Conservation (phyloP, 164 flowering plant genomes). For the Akebia trifoliata region DNA sequence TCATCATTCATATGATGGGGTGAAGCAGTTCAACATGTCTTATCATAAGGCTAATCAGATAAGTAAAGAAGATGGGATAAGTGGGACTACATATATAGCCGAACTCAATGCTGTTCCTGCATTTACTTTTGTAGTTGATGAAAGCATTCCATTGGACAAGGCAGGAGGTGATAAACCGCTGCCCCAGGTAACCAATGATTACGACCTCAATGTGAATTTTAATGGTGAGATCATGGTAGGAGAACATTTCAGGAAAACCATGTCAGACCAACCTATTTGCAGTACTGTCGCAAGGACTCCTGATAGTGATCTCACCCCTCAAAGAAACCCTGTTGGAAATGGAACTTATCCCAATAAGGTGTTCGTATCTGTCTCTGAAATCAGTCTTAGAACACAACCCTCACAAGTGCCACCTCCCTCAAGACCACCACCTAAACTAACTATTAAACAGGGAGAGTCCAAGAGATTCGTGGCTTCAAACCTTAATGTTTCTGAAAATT, state of each 20-base stretch:
- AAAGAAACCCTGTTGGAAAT: slow-evolving; percentile 17
- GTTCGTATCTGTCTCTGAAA: slow-evolving; percentile 55
- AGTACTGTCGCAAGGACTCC: slow-evolving; percentile 13
- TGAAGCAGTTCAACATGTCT: slow-evolving; percentile 34
- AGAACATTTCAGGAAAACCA: slow-evolving; percentile 26
- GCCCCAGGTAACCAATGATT: slow-evolving; percentile 21
- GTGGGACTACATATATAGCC: slow-evolving; percentile 42
- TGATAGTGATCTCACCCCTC: slow-evolving; percentile 23
- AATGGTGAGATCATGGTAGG: slow-evolving; percentile 21
- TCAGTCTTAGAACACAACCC: slow-evolving; percentile 68
- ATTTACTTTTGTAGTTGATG: slow-evolving; percentile 44
- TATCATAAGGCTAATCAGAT: slow-evolving; percentile 33
- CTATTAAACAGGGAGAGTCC: slow-evolving; percentile 26
- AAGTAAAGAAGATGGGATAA: slow-evolving; percentile 25
- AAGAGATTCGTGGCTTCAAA: slow-evolving; percentile 18
- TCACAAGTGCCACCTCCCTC: slow-evolving; percentile 76
- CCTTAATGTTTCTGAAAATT: slow-evolving; percentile 19
- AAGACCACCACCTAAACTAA: slow-evolving; percentile 69
- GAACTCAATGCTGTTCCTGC: slow-evolving; percentile 47
- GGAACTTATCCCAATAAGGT: slow-evolving; percentile 20
- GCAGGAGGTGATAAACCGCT: slow-evolving; percentile 10
- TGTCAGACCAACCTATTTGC: slow-evolving; percentile 21
- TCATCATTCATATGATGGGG: slow-evolving; percentile 25
- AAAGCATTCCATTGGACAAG: slow-evolving; percentile 18
- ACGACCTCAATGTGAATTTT: slow-evolving; percentile 16